These are phyloP conservation scores for Fusarium keratoplasticum DNA, from an alignment of 2,329 filamentous ascomycete species.

Conservation along the genomic window DNA sequence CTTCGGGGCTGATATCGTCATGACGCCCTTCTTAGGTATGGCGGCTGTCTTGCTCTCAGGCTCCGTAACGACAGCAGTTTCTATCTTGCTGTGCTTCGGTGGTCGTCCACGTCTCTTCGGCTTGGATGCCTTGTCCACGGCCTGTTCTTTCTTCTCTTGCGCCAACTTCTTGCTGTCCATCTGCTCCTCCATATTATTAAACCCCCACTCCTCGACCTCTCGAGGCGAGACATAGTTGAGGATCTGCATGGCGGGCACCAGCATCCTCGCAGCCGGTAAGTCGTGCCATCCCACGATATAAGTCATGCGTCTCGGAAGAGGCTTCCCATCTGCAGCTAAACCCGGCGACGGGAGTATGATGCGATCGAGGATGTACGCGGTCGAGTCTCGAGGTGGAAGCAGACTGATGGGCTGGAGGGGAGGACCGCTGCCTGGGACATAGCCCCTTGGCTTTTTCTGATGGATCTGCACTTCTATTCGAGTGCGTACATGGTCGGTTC, in stretches of 20 bases:
- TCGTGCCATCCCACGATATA: slow-evolving; percentile 69
- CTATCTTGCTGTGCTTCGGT: slow-evolving; percentile 48
- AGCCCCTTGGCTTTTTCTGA: slow-evolving; percentile 43
- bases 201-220: slow-evolving; percentile 69
- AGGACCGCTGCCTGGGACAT: slow-evolving; percentile 61
- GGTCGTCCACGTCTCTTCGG: slow-evolving; percentile 44
- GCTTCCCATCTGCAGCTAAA: slow-evolving; percentile 49
- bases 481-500: slow-evolving; percentile 2
- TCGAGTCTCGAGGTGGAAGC: slow-evolving; percentile 61
- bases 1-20: slow-evolving; percentile 52
- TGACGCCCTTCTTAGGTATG: slow-evolving; percentile 46
- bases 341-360: slow-evolving; percentile 57
- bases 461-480: slow-evolving; percentile 34
- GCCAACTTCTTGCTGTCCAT: slow-evolving; percentile 53
- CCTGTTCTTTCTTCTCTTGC: slow-evolving; percentile 41
- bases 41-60: slow-evolving; percentile 38
- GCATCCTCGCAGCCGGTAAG: slow-evolving; percentile 59
- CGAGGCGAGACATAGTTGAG: slow-evolving; percentile 69
- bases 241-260: slow-evolving; percentile 60
- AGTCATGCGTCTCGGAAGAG: slow-evolving; percentile 58
- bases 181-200: slow-evolving; percentile 54
- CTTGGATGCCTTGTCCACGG: slow-evolving; percentile 23
- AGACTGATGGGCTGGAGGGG: slow-evolving; percentile 60
- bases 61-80: slow-evolving; percentile 46
- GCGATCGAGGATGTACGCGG: slow-evolving; percentile 68